phyloP scores from a whole-genome alignment of 768 basidiomycete genomes.

The Mycena rosella region DNA sequence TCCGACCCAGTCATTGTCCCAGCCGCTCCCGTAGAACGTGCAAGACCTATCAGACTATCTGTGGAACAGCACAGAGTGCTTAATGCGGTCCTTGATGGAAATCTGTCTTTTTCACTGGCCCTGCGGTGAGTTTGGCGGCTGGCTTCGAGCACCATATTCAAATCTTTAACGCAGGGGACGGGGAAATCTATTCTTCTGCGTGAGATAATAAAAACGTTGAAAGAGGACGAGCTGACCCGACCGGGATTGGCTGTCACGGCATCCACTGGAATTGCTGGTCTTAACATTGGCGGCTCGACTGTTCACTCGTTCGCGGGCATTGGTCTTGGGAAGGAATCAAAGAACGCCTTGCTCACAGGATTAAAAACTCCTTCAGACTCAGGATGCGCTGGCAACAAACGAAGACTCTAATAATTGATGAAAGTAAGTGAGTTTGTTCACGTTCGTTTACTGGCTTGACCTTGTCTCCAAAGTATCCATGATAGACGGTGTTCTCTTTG shows the following conservation, averaged over 20 bases:
- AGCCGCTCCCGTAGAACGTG: not conserved
- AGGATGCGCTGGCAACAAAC: slow-evolving; percentile 64
- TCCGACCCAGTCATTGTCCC: not conserved
- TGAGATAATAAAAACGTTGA: slow-evolving; percentile 64
- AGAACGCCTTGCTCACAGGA: slow-evolving; percentile 54
- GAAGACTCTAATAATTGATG: slow-evolving; percentile 76
- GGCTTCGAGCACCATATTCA: slow-evolving; percentile 36
- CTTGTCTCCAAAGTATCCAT: slow-evolving; percentile 69
- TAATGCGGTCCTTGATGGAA: slow-evolving; percentile 62
- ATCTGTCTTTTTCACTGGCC: slow-evolving; percentile 82
- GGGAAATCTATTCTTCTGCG: slow-evolving; percentile 80
- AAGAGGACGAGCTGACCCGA: slow-evolving; percentile 47
- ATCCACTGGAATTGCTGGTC: slow-evolving; percentile 73
- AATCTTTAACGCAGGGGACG: slow-evolving; percentile 53
- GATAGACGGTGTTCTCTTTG: slow-evolving; percentile 77
- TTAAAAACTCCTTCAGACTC: slow-evolving; percentile 38
- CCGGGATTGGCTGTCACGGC: slow-evolving; percentile 70
- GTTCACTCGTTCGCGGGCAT: slow-evolving; percentile 78
- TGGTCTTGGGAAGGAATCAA: slow-evolving; percentile 66
- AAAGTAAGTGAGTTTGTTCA: slow-evolving; percentile 58
- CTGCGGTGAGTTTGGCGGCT: slow-evolving; percentile 64
- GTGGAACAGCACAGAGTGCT: slow-evolving; percentile 58
- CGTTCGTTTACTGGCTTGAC: not conserved
- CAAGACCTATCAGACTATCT: slow-evolving; percentile 44
- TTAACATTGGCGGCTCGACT: slow-evolving; percentile 79